phyloP scores from a whole-genome alignment of 192 early-diverging fungal species.

The Cladochytrium replicatum region DNA sequence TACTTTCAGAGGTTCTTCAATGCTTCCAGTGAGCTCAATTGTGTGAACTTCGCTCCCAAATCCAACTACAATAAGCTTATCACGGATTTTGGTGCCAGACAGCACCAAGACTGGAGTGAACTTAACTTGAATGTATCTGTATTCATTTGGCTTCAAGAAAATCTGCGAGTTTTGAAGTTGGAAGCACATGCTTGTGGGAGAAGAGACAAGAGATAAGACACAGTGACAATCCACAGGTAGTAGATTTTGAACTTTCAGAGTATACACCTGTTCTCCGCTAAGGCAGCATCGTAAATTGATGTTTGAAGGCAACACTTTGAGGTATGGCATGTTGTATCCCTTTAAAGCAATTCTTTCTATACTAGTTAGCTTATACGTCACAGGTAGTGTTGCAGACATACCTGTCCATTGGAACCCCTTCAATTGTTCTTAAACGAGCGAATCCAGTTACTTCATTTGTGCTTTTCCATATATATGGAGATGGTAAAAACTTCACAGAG shows the following conservation, averaged over 20 bases:
- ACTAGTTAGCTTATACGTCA: not conserved
- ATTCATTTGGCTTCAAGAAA: slow-evolving; percentile 32
- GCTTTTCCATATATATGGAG: slow-evolving; percentile 18
- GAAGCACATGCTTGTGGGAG: slow-evolving; percentile 13
- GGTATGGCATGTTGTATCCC: slow-evolving; percentile 34
- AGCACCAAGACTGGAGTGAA: slow-evolving; percentile 28
- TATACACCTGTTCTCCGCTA: slow-evolving; percentile 21
- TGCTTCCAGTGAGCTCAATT: slow-evolving; percentile 17
- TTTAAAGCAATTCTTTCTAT: slow-evolving; percentile 25
- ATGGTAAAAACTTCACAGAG: slow-evolving; percentile 20
- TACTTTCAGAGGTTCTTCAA: slow-evolving; percentile 21
- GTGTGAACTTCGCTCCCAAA: slow-evolving; percentile 28
- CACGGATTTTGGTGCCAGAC: slow-evolving; percentile 10
- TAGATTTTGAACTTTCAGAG: slow-evolving; percentile 24
- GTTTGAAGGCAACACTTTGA: slow-evolving; percentile 22
- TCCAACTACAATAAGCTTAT: slow-evolving; percentile 26
- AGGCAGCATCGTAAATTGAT: slow-evolving; percentile 40
- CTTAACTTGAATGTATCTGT: slow-evolving; percentile 23
- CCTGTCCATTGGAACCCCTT: slow-evolving; percentile 43
- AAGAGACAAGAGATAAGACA: slow-evolving; percentile 23
- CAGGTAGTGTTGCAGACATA: slow-evolving; percentile 9
- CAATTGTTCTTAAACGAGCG: slow-evolving; percentile 19
- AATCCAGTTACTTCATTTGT: slow-evolving; percentile 32
- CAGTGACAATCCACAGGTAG: slow-evolving; percentile 32
- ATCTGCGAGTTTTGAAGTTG: slow-evolving; percentile 24